Evolutionary conservation across 257 asterid genomes (phyloP), one percentile per base, ranked within the genome.

Genomic region (Capsicum baccatum): DNA sequence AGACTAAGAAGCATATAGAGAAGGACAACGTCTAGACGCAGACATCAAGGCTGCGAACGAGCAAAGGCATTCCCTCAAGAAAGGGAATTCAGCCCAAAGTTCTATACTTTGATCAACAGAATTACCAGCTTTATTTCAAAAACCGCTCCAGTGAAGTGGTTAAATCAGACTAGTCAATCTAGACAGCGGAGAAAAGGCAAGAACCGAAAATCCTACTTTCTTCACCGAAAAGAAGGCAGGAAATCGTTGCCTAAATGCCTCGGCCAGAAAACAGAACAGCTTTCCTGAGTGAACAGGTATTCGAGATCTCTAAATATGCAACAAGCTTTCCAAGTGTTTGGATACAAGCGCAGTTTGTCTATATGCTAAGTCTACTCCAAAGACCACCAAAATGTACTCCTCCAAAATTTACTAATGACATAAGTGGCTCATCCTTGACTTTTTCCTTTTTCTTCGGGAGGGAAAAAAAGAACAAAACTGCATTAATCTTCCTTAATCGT

Each of bases 381-480:
- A 54, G 33, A 78, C 62, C 10, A 3, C 82, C 66, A 35, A 76
- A 78, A 48, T 21, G 3, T 78, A 78, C 19, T 78, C 47, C 63
- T 76, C 64, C 50, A 78, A 78, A 78, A 26, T 78, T 11, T 74
- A 19, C 21, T 14, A 74, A 74, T 48, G 80, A 74, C 15, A 50
- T 12, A 73, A 47, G 44, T 9, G 13, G 62, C 44, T 50, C 60
- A 21, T 74, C 11, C 62, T n/a, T 50, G 6, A 8, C 11, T 74
- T 74, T 17, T 67, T 74, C 44, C 37, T 3, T 12, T 21, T 6
- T 50, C 74, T 74, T 21, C 12, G 5, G 58, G 62, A 66, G 70
- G 44, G 57, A 78, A 82, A 44, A n/a, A 79, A 21, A 48, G 86
- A 79, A 84, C 54, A 84, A 21, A 60, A 10, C 79, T 21, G 80